Evolutionary conservation across 192 early-diverging fungal genomes (phyloP).

Genomic region (Entomortierella lignicola): DNA sequence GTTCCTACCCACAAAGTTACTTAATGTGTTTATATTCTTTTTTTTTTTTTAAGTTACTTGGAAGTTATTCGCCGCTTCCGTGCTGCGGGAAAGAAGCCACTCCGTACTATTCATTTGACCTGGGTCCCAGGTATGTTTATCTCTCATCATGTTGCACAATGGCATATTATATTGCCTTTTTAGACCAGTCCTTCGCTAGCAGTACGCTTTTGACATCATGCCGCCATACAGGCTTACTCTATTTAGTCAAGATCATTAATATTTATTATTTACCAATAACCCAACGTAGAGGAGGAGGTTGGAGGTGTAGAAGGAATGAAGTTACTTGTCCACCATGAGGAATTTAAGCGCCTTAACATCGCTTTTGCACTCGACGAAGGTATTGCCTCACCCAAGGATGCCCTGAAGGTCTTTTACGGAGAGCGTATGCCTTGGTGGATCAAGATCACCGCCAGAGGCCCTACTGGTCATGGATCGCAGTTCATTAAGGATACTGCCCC

Average conservation of each 20-base stretch:
- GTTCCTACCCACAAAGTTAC: not conserved
- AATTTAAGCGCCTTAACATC: conserved; percentile 78
- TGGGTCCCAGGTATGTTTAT: conserved; percentile 74
- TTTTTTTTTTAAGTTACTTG: conserved; percentile 67
- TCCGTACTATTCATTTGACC: conserved; percentile 79
- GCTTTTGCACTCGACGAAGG: conserved; percentile 91
- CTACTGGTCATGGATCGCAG: conserved; percentile 86
- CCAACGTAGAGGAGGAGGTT: conserved; percentile 74
- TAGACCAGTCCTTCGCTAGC: too few species aligned
- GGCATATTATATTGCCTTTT: not conserved
- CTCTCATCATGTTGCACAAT: not conserved
- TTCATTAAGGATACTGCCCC: conserved; percentile 82
- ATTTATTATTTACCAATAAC: not conserved
- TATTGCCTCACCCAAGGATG: conserved; percentile 73
- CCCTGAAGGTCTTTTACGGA: conserved; percentile 84
- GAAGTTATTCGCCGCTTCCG: conserved; percentile 81
- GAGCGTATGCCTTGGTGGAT: conserved; percentile 91
- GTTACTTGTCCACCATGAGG: conserved; percentile 69
- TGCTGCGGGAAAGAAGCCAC: conserved; percentile 62
- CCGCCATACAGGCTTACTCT: not conserved
- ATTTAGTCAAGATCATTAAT: not conserved
- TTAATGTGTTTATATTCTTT: not conserved
- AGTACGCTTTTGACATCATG: too few species aligned
- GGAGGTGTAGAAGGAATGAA: conserved; percentile 87
- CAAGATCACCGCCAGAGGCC: conserved; percentile 74